These are phyloP conservation scores for Tulasnella sp. DNA, from an alignment of 768 basidiomycete species.

Conservation along the genomic window DNA sequence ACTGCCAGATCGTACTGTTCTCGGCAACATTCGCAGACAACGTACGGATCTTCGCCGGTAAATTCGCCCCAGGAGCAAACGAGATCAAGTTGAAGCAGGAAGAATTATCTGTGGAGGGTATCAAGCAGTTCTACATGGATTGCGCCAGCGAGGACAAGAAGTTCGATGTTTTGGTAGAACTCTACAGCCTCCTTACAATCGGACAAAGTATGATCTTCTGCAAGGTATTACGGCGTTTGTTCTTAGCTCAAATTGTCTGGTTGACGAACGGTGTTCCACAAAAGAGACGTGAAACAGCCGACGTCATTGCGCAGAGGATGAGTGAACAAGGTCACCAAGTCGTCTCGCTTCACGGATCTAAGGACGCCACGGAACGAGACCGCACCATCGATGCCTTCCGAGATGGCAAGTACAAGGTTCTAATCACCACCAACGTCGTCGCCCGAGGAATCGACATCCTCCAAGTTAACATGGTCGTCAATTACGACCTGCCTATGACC, in stretches of 20 bases:
- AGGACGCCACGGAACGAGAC: slow-evolving; percentile 87
- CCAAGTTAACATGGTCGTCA: slow-evolving; percentile 99
- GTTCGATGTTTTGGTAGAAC: slow-evolving; percentile 87
- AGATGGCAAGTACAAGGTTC: slow-evolving; percentile 91
- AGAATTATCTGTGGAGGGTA: slow-evolving; percentile 89
- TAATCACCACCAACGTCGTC: slow-evolving; percentile 98
- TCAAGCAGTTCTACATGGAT: slow-evolving; percentile 97
- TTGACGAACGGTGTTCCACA: not conserved
- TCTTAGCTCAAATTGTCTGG: not conserved
- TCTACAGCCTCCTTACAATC: slow-evolving; percentile 88
- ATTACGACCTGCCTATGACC: slow-evolving; percentile 91
- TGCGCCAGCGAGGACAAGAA: slow-evolving; percentile 87
- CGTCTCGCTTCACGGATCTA: slow-evolving; percentile 90
- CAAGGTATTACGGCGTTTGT: slow-evolving; percentile 52
- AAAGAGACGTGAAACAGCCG: slow-evolving; percentile 86
- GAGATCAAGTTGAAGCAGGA: slow-evolving; percentile 93
- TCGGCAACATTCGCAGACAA: slow-evolving; percentile 97
- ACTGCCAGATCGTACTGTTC: slow-evolving; percentile 84
- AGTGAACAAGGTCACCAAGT: slow-evolving; percentile 92
- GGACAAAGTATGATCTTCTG: slow-evolving; percentile 99
- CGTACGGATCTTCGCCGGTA: slow-evolving; percentile 84
- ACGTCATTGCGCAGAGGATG: slow-evolving; percentile 88
- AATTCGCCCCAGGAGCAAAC: slow-evolving; percentile 92
- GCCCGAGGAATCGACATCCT: slow-evolving; percentile 97
- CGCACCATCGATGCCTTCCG: slow-evolving; percentile 91